These are phyloP conservation scores for Elaeagnus macrophylla DNA, from an alignment of 306 rosid species.

Conservation along the genomic window DNA sequence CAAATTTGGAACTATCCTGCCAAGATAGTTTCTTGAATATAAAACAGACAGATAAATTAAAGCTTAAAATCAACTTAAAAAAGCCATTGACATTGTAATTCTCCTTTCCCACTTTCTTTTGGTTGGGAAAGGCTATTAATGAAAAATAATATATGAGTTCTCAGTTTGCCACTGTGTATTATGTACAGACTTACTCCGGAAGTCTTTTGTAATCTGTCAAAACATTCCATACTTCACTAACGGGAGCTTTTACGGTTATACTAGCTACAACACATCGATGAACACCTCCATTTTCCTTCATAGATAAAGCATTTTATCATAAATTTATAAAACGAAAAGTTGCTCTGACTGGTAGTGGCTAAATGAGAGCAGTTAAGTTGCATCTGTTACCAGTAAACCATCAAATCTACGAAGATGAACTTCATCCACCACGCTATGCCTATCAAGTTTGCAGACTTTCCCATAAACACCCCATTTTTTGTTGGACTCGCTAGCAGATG, in stretches of 20 bases:
- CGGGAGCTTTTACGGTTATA: constrained; percentile 94
- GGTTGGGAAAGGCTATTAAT: too few relatives aligned
- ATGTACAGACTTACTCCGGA: constrained; percentile 63
- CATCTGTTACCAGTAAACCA: constrained; percentile 71
- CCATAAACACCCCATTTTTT: constrained; percentile 65
- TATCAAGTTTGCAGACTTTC: constrained; percentile 73
- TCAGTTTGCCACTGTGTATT: too few relatives aligned
- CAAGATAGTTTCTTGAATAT: constrained; percentile 12
- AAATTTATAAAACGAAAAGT: constrained; percentile 12
- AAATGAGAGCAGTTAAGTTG: constrained; percentile 15
- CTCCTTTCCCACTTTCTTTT: neutral
- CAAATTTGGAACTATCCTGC: constrained; percentile 90
- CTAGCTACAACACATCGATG: constrained; percentile 95
- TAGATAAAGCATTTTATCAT: constrained; percentile 23
- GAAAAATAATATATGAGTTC: too few relatives aligned
- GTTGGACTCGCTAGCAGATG: constrained; percentile 38
- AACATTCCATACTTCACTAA: constrained; percentile 81
- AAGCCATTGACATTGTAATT: neutral
- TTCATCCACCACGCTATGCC: constrained; percentile 83
- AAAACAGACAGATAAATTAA: neutral
- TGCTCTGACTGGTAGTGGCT: constrained; percentile 7
- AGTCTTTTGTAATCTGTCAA: constrained; percentile 81
- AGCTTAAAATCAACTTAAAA: neutral
- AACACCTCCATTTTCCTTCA: constrained; percentile 98
- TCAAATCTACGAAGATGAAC: constrained; percentile 97